Evolutionary conservation across 805 yeast species (phyloP), one percentile per base, ranked within the genome.

Genomic region (Ogataea corticis): DNA sequence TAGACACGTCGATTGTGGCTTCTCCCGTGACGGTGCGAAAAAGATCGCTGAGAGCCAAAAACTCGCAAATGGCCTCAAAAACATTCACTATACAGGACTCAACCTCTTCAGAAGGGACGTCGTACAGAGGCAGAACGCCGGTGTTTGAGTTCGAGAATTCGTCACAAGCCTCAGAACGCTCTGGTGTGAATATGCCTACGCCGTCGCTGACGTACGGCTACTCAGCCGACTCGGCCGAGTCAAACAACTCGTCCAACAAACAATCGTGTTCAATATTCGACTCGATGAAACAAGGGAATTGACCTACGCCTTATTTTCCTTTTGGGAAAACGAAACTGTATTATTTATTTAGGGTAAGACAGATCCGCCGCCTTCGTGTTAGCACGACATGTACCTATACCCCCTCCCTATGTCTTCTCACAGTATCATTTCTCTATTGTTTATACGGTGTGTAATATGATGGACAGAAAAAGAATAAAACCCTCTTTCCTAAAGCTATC

Each of bases 241-340:
- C n/a, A n/a, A n/a, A n/a, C n/a, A n/a, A n/a, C n/a, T n/a, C 46
- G 15, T 47, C 49, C n/a, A 42, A 38, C 21, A 44, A 42, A n/a
- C 41, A 39, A 16, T 42, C 51, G 10, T 49, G 34, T 38, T 51
- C 55, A 18, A 51, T 51, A 6, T 51, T 51, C 41, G 55, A 51
- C 28, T 38, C 49, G 19, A 31, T 45, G 17, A 38, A 31, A 14
- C 33, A 29, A 27, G 16, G 7, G n/a, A 14, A 19, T 10, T 38
- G 27, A 29, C 18, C 13, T 18, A 13, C 15, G 9, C 29, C n/a
- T n/a, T n/a, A n/a, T n/a, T n/a, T n/a, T n/a, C n/a, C n/a, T 34
- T 13, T 21, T 21, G 5, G 9, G 25, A 9, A 9, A 21, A 18
- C 17, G 16, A 14, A 31, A 31, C 18, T 12, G 19, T 13, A 19